A percentile compares a stretch with the other conserved stretches of the same genome.
Conservation (phyloP, 306 rosid genomes). For the Rosa lucieae region DNA sequence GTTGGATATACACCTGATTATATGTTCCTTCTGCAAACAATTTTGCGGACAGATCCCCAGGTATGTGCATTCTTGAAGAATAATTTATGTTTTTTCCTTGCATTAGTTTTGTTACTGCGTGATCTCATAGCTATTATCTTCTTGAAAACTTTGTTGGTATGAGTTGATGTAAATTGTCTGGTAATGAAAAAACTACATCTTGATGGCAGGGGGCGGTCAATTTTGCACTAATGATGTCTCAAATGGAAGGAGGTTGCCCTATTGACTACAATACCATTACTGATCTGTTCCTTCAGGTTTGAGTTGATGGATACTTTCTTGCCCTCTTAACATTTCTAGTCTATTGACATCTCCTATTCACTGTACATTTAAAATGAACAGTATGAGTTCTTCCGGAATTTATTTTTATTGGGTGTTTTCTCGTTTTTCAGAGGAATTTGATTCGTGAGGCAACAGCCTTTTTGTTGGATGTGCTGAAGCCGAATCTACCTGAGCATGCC, state of each 20-base stretch:
- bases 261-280: slow-evolving; percentile 96
- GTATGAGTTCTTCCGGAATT: background rate
- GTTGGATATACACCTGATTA: slow-evolving; percentile 99
- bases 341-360: background rate
- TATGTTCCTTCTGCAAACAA: slow-evolving; percentile 91
- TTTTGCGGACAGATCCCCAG: slow-evolving; percentile 95
- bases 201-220: slow-evolving; percentile 89
- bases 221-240: slow-evolving; percentile 98
- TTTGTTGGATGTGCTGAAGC: slow-evolving; percentile 92
- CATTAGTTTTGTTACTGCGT: background rate
- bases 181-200: slow-evolving; percentile 2
- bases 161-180: slow-evolving; percentile 1
- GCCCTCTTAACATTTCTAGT: background rate
- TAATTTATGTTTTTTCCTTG: background rate
- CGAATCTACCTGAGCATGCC: slow-evolving; percentile 92
- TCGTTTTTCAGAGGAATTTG: slow-evolving; percentile 70
- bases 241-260: slow-evolving; percentile 99
- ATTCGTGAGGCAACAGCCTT: slow-evolving; percentile 99
- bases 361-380: background rate
- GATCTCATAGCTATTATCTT: background rate
- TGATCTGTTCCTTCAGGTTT: slow-evolving; percentile 96
- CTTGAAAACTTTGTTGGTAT: background rate
- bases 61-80: slow-evolving; percentile 32
- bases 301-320: background rate
- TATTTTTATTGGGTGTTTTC: slow-evolving; percentile 7